Evolutionary conservation across 1,139 yeast genomes (phyloP), one percentile per base, ranked within the genome.

Genomic region (Suhomyces terraborum): DNA sequence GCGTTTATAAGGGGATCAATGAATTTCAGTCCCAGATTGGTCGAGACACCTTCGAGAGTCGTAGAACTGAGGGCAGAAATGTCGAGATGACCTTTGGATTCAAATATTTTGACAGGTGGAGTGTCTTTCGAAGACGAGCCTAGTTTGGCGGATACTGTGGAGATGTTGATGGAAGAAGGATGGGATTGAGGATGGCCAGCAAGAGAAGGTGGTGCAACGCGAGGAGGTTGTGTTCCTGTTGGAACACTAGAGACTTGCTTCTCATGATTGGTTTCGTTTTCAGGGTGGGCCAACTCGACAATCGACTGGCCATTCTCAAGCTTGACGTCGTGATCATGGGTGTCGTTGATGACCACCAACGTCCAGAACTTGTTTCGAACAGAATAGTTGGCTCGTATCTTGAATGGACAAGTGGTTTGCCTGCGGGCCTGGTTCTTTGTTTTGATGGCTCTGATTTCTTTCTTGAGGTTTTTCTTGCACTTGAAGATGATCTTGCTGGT

Each of bases 341-440:
- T 55, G 47, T 79, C 82, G 52, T 78, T 77, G 30, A 82, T 71
- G 10, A 82, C 76, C 36, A 79, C 83, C 34, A 83, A 66, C 8
- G 79, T 66, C 91, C 91, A 84, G 33, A 62, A 60, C 48, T 73
- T 67, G 34, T 76, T 67, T 47, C 82, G 68, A 16, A 77, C 59
- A 0, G 85, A 79, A 51, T 68, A 82, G 48, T 84, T 82, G 3
- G 88, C 88, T 48, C 91, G 64, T 23, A 84, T 70, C 57, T 86
- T 72, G 56, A 84, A 84, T 1, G 89, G 88, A 56, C 93, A 84
- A 8, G 73, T 67, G 21, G 59, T 58, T 16, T 52, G 60, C 16
- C 67, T 50, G 36, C 68, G 40, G 17, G 32, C 41, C 32, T 38
- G 48, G 22, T 43, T 22, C 32, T 37, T 37, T 23, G 40, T 36